Evolutionary conservation across 306 rosid species (phyloP).

Genomic region (Prunus mume): DNA sequence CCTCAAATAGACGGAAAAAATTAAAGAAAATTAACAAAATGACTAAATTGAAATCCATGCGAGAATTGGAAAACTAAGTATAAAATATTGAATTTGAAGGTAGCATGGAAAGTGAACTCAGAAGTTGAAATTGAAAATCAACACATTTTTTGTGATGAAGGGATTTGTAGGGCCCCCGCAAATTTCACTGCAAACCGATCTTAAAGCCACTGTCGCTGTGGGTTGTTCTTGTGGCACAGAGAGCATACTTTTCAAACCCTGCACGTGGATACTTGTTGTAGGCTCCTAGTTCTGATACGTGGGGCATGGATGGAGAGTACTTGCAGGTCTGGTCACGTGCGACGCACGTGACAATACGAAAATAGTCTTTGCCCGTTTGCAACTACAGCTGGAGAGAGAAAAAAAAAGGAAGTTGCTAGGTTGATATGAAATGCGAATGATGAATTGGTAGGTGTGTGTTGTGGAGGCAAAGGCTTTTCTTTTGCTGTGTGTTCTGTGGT

Average conservation of each 20-base stretch:
- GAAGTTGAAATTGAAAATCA: too few relatives aligned
- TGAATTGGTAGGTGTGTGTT: background rate
- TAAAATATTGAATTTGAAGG: too few relatives aligned
- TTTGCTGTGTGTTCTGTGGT: background rate
- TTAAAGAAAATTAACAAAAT: too few relatives aligned
- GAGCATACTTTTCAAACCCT: conserved; percentile 17
- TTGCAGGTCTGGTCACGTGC: conserved; percentile 14
- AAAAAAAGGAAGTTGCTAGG: too few relatives aligned
- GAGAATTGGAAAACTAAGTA: too few relatives aligned
- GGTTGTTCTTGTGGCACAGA: background rate
- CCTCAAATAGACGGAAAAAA: too few relatives aligned
- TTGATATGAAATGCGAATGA: too few relatives aligned
- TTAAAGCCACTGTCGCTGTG: conserved; percentile 3
- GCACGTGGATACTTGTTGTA: conserved; percentile 25
- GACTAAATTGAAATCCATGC: too few relatives aligned
- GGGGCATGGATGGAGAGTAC: background rate
- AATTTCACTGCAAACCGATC: background rate
- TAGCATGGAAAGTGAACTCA: too few relatives aligned
- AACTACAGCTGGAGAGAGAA: background rate
- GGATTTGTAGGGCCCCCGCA: background rate
- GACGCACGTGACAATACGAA: conserved; percentile 15
- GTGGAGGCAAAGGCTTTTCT: background rate
- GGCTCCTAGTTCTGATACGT: background rate
- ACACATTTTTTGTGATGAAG: background rate
- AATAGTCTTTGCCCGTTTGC: background rate